Percentiles rank a stretch among this genome's conserved stretches.
Conservation (phyloP, 2,329 filamentous ascomycete species). For the Nigrospora oryzae region DNA sequence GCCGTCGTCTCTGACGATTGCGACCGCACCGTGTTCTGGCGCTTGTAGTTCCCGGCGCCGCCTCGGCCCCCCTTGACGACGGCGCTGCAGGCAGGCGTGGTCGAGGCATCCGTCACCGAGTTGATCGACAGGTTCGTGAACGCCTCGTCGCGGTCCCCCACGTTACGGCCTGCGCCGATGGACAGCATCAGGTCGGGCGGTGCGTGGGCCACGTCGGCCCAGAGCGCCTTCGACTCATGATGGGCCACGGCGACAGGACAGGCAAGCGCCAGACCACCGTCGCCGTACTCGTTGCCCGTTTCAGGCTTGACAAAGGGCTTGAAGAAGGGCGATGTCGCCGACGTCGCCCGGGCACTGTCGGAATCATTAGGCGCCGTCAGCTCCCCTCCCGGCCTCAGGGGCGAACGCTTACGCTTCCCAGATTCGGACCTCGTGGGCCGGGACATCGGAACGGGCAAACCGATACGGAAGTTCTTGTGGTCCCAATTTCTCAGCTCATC, state of each 20-base stretch:
- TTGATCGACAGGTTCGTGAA: constrained; percentile 8
- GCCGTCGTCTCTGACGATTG: background rate
- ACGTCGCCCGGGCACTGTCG: constrained; percentile 19
- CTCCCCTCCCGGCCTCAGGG: background rate
- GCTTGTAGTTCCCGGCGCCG: constrained; percentile 19
- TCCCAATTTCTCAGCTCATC: background rate
- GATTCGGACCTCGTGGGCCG: constrained; percentile 16
- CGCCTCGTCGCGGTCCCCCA: constrained; percentile 13
- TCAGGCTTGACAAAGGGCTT: constrained; percentile 16
- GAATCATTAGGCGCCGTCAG: background rate
- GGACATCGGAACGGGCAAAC: constrained; percentile 17
- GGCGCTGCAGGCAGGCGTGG: constrained; percentile 6
- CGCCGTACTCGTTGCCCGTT: constrained; percentile 1
- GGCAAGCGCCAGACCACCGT: constrained; percentile 7
- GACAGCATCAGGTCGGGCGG: constrained; percentile 19
- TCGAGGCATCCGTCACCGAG: constrained; percentile 8
- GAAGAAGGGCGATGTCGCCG: constrained; percentile 19
- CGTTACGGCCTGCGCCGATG: constrained; percentile 18
- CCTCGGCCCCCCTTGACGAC: constrained; percentile 19
- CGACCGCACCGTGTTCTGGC: constrained; percentile 6
- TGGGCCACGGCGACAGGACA: constrained; percentile 17
- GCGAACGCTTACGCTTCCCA: constrained; percentile 21
- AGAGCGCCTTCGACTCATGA: constrained; percentile 17
- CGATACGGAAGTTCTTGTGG: constrained; percentile 14
- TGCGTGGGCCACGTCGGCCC: constrained; percentile 13